Percentiles rank a stretch among this genome's conserved stretches.
Conservation (phyloP, 768 basidiomycete genomes). For the Calocybe cyanea region DNA sequence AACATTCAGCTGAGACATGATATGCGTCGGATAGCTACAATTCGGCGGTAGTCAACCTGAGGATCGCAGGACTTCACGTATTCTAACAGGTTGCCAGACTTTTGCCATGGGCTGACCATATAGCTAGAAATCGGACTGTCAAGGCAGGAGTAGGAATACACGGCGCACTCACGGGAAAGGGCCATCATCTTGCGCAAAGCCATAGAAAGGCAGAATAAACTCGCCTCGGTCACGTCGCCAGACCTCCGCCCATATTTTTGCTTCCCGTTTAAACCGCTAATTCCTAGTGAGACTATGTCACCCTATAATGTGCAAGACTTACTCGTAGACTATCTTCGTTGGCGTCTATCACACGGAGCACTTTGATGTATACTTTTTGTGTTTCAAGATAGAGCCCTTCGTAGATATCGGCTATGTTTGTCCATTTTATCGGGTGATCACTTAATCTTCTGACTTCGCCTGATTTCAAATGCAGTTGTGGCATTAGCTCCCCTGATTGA, state of each 20-base stretch:
- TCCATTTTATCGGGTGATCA: slow-evolving; percentile 47
- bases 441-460: slow-evolving; percentile 51
- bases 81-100: slow-evolving; percentile 44
- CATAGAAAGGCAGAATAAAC: slow-evolving; percentile 55
- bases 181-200: slow-evolving; percentile 52
- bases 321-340: slow-evolving; percentile 42
- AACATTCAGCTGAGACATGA: background rate
- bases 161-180: slow-evolving; percentile 45
- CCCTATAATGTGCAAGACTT: slow-evolving; percentile 8
- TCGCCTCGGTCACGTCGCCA: slow-evolving; percentile 50
- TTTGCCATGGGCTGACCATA: slow-evolving; percentile 58
- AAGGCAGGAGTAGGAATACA: background rate
- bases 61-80: slow-evolving; percentile 39
- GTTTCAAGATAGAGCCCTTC: slow-evolving; percentile 51
- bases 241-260: slow-evolving; percentile 49
- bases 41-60: slow-evolving; percentile 35
- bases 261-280: slow-evolving; percentile 51
- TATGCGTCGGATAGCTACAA: slow-evolving; percentile 30
- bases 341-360: slow-evolving; percentile 47
- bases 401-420: slow-evolving; percentile 49
- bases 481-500: slow-evolving; percentile 42
- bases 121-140: slow-evolving; percentile 30
- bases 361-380: slow-evolving; percentile 57
- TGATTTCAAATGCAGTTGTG: slow-evolving; percentile 44
- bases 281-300: slow-evolving; percentile 5